These are phyloP conservation scores for Oryza meridionalis DNA, from an alignment of 176 grass and related monocot genomes.

Conservation along the genomic window DNA sequence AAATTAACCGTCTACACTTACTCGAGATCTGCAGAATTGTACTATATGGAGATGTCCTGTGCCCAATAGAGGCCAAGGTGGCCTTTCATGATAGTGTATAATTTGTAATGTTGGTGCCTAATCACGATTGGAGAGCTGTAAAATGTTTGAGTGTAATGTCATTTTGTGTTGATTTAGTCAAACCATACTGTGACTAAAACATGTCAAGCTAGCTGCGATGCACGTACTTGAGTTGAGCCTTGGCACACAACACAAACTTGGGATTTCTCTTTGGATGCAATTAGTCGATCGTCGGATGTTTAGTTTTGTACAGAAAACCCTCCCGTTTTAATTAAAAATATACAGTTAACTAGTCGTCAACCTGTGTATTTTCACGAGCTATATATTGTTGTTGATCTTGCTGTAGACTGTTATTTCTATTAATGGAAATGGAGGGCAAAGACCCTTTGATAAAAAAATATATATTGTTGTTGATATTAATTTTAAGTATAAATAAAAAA, in stretches of 20 bases:
- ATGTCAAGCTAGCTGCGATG: neutral
- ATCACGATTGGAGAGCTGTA: neutral
- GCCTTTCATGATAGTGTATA: neutral
- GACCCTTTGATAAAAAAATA: too few relatives aligned
- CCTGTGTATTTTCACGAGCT: too few relatives aligned
- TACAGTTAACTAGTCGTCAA: too few relatives aligned
- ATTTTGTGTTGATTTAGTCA: neutral
- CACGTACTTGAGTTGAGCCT: too few relatives aligned
- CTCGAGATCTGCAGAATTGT: slow-evolving; percentile 44
- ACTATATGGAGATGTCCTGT: slow-evolving; percentile 18
- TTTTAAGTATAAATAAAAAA: too few relatives aligned
- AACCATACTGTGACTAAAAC: neutral
- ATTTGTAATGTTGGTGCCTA: neutral
- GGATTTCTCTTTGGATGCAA: neutral
- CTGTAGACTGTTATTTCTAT: too few relatives aligned
- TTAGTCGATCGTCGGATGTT: neutral
- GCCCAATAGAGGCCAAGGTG: neutral
- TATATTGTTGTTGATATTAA: too few relatives aligned
- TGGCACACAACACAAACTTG: neutral
- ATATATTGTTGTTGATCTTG: too few relatives aligned
- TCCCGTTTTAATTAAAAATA: too few relatives aligned
- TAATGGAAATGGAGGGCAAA: too few relatives aligned
- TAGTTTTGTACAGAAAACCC: too few relatives aligned
- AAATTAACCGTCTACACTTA: neutral
- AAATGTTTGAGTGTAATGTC: neutral